A percentile compares a stretch with the other conserved stretches of the same genome.
Conservation (phyloP, 129 eudicot species). For the Oenanthe sinensis region DNA sequence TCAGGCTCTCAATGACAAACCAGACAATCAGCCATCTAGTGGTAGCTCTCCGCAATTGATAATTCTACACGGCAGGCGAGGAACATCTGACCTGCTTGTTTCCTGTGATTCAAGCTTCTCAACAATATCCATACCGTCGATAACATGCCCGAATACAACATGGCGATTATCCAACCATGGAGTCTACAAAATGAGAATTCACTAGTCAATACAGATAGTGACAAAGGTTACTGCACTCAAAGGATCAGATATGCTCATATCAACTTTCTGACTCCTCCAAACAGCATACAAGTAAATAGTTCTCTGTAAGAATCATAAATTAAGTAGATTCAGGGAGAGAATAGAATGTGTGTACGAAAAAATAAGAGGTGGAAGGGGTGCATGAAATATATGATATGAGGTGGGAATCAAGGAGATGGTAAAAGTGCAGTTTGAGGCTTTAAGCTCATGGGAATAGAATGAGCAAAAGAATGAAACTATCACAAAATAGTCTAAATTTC, state of each 20-base stretch:
- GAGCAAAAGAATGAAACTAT: background rate
- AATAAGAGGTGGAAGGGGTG: too few species aligned
- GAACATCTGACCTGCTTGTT: slow-evolving; percentile 25
- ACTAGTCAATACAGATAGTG: background rate
- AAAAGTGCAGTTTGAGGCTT: too few species aligned
- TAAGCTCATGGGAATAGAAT: background rate
- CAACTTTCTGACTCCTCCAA: background rate
- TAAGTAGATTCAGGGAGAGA: background rate
- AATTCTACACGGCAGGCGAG: slow-evolving; percentile 25
- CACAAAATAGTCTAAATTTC: background rate
- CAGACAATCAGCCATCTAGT: slow-evolving; percentile 12
- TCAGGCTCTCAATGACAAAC: background rate
- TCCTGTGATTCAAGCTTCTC: slow-evolving; percentile 7
- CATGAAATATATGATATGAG: too few species aligned
- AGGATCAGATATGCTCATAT: background rate
- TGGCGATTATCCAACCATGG: slow-evolving; percentile 27
- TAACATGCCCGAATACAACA: slow-evolving; percentile 28
- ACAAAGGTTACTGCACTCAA: background rate
- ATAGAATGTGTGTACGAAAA: background rate
- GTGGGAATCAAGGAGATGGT: too few species aligned
- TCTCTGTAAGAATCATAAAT: background rate
- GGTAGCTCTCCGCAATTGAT: slow-evolving; percentile 28
- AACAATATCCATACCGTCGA: slow-evolving; percentile 14
- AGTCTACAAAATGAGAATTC: slow-evolving; percentile 3
- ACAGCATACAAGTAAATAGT: background rate